phyloP scores from a whole-genome alignment of 345 rosid genomes.

The Eucalyptus globulus region DNA sequence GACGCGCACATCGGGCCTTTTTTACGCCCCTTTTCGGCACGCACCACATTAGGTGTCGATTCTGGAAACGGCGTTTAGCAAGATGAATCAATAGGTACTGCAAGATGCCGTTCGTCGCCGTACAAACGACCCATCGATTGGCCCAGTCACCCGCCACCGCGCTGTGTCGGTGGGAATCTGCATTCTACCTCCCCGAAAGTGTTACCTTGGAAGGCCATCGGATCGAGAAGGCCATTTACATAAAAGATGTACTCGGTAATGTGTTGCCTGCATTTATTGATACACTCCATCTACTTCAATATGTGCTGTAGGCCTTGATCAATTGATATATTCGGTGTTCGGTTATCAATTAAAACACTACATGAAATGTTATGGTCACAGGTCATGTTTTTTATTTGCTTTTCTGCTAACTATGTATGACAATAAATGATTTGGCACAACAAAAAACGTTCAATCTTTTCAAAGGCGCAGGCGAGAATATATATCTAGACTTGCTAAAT shows the following conservation, averaged over 20 bases:
- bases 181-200: not conserved
- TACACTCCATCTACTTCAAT: not conserved
- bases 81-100: not conserved
- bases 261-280: not conserved
- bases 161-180: not conserved
- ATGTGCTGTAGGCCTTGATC: not conserved
- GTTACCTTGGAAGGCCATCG: not conserved
- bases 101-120: not conserved
- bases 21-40: not conserved
- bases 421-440: not conserved
- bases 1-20: not conserved
- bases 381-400: not conserved
- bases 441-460: not conserved
- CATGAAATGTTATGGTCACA: not conserved
- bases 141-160: not conserved
- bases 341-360: not conserved
- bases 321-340: not conserved
- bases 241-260: not conserved
- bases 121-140: not conserved
- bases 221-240: not conserved
- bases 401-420: not conserved
- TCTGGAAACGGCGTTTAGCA: not conserved
- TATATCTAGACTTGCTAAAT: not conserved
- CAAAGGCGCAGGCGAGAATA: not conserved
- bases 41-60: not conserved